phyloP scores from a whole-genome alignment of 2,329 filamentous ascomycete genomes.

The Aspergillus carbonarius region DNA sequence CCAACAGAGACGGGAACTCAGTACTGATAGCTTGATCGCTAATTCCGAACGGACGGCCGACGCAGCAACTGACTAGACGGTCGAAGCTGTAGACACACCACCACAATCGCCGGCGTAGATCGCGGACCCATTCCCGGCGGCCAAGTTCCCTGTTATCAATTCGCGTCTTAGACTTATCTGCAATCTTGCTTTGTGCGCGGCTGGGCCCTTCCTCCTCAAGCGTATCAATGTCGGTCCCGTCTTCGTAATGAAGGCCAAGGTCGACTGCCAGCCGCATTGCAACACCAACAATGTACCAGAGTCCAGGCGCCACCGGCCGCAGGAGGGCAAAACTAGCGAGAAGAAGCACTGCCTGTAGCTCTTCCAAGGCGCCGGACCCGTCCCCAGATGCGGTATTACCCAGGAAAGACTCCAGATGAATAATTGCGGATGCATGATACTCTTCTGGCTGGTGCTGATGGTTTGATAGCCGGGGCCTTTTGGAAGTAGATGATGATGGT shows the following conservation, averaged over 20 bases:
- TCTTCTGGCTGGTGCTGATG: conserved; percentile 81
- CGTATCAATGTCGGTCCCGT: conserved; percentile 67
- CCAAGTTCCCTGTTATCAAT: conserved; percentile 60
- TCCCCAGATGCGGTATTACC: conserved; percentile 61
- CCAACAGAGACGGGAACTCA: conserved; percentile 84
- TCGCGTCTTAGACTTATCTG: conserved; percentile 31
- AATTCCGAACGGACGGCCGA: conserved; percentile 88
- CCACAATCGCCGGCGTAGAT: conserved; percentile 84
- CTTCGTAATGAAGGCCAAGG: conserved; percentile 88
- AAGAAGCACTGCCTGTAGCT: conserved; percentile 87
- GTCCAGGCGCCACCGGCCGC: conserved; percentile 83
- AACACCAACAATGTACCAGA: conserved; percentile 97
- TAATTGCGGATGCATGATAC: conserved; percentile 91
- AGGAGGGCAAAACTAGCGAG: conserved; percentile 89
- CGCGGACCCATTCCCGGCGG: conserved; percentile 77
- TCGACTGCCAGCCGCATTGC: conserved; percentile 88
- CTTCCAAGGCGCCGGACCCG: conserved; percentile 81
- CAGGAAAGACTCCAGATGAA: conserved; percentile 85
- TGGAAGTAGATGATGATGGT: conserved; percentile 34
- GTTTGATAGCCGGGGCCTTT: conserved; percentile 55
- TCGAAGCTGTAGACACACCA: conserved; percentile 97
- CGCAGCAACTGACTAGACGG: conserved; percentile 89
- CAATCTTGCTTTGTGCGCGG: conserved; percentile 14
- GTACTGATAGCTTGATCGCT: conserved; percentile 97
- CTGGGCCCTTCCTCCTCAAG: conserved; percentile 37